Evolutionary conservation across 257 asterid species (phyloP), one percentile per base, ranked within the genome.

Genomic region (Lantana camara): DNA sequence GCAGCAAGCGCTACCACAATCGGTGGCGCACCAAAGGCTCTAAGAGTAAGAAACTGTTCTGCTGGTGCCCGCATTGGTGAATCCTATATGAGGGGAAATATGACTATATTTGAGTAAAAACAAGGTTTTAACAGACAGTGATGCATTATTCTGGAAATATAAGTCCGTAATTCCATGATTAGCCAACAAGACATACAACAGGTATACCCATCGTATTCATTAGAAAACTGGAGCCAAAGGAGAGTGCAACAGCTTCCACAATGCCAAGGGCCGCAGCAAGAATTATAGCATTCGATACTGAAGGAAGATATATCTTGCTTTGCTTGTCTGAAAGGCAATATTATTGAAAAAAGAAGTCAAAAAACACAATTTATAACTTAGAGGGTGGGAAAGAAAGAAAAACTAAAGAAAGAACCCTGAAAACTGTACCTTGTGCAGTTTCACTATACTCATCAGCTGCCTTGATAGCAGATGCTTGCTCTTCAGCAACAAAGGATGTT

Each of bases 401-500:
- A 52, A 38, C 20, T 62, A 34, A 15, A 55, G 63, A 55, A 45
- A 3, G 3, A 57, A 44, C 21, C 15, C 22, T 48, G 51, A 53
- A 51, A 59, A 21, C 15, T 30, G 56, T 79, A 83, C 95, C 86
- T 24, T 59, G 52, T 42, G 45, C 69, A 70, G 62, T 70, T 57
- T 66, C 67, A 49, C 45, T 35, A 44, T 64, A 13, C 64, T 73
- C 76, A 55, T 56, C 65, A 64, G 70, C 73, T 50, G 54, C 83
- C 65, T 74, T 84, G 53, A 60, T 40, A 60, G 72, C 45, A 11
- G 77, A 64, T 23, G 97, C 90, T 75, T 93, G 99, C 86, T 93
- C 99, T 78, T 93, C 97, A 68, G 99, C 99, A 44, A 93, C 97
- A 53, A 87, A 93, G 24, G 99, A 93, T 34, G 99, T 93, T 5